Evolutionary conservation across 2,329 filamentous ascomycete species (phyloP).

Genomic region (Talaromyces sp.): DNA sequence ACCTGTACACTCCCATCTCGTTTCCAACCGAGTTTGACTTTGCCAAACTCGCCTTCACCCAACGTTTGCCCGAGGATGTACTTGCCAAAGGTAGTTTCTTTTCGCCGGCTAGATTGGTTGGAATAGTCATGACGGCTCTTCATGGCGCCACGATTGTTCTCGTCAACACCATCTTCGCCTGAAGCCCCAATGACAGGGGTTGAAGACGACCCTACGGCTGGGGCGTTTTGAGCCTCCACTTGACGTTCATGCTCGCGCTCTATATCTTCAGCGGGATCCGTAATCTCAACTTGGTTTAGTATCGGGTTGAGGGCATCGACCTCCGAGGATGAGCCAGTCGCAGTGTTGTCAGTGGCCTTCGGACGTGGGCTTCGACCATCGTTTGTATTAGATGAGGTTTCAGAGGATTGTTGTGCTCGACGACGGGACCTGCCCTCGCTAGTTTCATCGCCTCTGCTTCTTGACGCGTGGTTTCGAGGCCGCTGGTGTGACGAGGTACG

Average conservation of each 20-base stretch:
- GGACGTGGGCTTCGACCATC: slow-evolving; percentile 33
- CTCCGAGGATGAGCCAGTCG: slow-evolving; percentile 52
- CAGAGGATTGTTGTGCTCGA: slow-evolving; percentile 42
- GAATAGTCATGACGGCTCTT: slow-evolving; percentile 56
- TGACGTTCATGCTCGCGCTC: slow-evolving; percentile 66
- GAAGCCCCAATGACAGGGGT: slow-evolving; percentile 46
- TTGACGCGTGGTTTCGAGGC: slow-evolving; percentile 32
- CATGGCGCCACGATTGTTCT: slow-evolving; percentile 27
- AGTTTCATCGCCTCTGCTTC: slow-evolving; percentile 33
- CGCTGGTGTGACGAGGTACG: slow-evolving; percentile 74
- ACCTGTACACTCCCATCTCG: slow-evolving; percentile 90
- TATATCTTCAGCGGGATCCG: slow-evolving; percentile 68
- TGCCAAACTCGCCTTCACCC: slow-evolving; percentile 96
- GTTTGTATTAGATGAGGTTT: slow-evolving; percentile 39
- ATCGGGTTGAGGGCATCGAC: slow-evolving; percentile 62
- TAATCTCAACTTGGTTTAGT: slow-evolving; percentile 70
- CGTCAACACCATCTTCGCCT: slow-evolving; percentile 47
- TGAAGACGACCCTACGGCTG: slow-evolving; percentile 40
- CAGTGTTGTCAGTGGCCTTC: slow-evolving; percentile 27
- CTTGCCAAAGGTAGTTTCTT: slow-evolving; percentile 86
- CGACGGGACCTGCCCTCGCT: slow-evolving; percentile 41
- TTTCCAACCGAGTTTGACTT: slow-evolving; percentile 98
- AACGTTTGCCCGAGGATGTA: slow-evolving; percentile 95
- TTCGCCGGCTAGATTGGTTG: slow-evolving; percentile 47
- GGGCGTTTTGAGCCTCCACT: slow-evolving; percentile 49